Conservation (phyloP, 2,329 filamentous ascomycete species). For the Pleomassaria siparia region DNA sequence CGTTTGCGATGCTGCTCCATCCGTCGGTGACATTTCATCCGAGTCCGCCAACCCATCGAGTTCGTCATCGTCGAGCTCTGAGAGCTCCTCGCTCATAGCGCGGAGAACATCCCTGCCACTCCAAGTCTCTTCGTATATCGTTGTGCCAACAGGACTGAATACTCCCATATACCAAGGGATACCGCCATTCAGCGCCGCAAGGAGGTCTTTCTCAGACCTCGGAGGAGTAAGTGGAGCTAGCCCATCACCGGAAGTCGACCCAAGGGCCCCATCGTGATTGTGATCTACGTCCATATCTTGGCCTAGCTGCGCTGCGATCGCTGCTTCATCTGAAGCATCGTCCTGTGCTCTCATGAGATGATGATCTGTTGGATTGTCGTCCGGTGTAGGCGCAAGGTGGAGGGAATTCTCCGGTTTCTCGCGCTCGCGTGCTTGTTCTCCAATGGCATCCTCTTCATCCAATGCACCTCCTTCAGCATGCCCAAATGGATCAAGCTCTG, state of each 20-base stretch:
- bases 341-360: slow-evolving; percentile 30
- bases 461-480: slow-evolving; percentile 3
- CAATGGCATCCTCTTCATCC: slow-evolving; percentile 11
- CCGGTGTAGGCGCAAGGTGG: slow-evolving; percentile 39
- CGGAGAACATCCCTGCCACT: slow-evolving; percentile 70
- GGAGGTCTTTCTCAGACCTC: slow-evolving; percentile 54
- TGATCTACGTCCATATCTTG: slow-evolving; percentile 34
- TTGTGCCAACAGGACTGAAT: slow-evolving; percentile 80
- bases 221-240: slow-evolving; percentile 65
- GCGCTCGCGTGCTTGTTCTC: slow-evolving; percentile 14
- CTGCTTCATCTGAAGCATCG: slow-evolving; percentile 38
- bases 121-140: slow-evolving; percentile 72
- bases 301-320: slow-evolving; percentile 37
- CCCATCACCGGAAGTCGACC: slow-evolving; percentile 40
- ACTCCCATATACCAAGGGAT: slow-evolving; percentile 84
- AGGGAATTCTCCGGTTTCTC: slow-evolving; percentile 22
- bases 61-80: slow-evolving; percentile 89
- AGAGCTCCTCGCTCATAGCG: slow-evolving; percentile 81
- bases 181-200: slow-evolving; percentile 63
- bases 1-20: slow-evolving; percentile 22
- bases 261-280: slow-evolving; percentile 17
- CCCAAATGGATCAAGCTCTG: slow-evolving; percentile 17
- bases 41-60: slow-evolving; percentile 61
- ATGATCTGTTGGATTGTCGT: slow-evolving; percentile 33
- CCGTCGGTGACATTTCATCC: slow-evolving; percentile 31